Percentiles rank a stretch among this genome's conserved stretches.
Conservation (phyloP, 371 early-diverging fungal species). For the Rhizopus arrhizus region DNA sequence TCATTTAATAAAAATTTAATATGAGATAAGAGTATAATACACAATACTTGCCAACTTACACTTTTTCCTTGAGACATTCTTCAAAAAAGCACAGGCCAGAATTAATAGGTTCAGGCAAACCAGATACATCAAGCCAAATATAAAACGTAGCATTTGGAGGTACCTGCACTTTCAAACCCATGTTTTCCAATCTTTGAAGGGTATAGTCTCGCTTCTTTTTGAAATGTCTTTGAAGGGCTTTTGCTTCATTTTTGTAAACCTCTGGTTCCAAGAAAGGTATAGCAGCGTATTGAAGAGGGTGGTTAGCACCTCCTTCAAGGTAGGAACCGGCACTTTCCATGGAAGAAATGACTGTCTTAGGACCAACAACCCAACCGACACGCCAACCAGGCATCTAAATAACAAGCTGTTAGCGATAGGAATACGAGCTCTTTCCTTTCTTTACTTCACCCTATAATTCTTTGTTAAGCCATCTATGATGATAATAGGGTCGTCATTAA, state of each 20-base stretch:
- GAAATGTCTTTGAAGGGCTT: constrained; percentile 49
- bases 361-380: constrained; percentile 57
- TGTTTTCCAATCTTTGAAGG: constrained; percentile 33
- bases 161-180: constrained; percentile 42
- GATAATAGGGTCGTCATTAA: constrained; percentile 51
- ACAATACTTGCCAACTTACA: constrained; percentile 26
- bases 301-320: constrained; percentile 59
- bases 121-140: constrained; percentile 50
- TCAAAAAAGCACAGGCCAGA: constrained; percentile 55
- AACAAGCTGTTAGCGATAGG: too few relatives aligned
- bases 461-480: constrained; percentile 51
- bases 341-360: constrained; percentile 49
- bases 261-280: constrained; percentile 50
- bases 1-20: background rate
- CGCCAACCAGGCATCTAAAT: constrained; percentile 57
- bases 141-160: constrained; percentile 57
- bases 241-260: constrained; percentile 43
- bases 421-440: background rate
- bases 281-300: constrained; percentile 53
- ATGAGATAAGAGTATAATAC: background rate
- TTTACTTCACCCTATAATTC: constrained; percentile 40
- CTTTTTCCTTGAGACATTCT: constrained; percentile 53
- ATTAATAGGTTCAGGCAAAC: constrained; percentile 51
- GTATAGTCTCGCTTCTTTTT: constrained; percentile 49
- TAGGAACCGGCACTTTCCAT: constrained; percentile 54